Conservation (phyloP, 345 rosid genomes). For the Heritiera littoralis region DNA sequence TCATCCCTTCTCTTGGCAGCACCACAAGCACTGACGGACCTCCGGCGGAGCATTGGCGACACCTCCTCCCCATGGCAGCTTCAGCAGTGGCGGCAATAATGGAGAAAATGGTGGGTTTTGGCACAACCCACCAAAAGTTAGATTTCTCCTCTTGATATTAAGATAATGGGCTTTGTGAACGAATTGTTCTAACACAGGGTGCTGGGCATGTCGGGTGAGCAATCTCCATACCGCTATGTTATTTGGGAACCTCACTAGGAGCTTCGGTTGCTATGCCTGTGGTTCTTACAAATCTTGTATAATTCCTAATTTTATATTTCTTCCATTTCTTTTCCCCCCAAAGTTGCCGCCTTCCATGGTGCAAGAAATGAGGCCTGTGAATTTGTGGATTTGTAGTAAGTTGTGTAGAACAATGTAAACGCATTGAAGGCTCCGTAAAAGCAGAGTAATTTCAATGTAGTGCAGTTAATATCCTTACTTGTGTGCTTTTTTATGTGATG, state of each 20-base stretch:
- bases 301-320: slow-evolving; percentile 12
- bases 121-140: no score
- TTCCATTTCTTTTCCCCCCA: slow-evolving; percentile 24
- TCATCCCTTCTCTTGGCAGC: no score
- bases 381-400: slow-evolving; percentile 10
- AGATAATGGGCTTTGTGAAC: no score
- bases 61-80: no score
- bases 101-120: no score
- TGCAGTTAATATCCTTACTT: slow-evolving; percentile 18
- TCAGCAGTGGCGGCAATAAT: no score
- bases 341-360: slow-evolving; percentile 72
- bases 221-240: no score
- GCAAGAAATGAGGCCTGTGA: slow-evolving; percentile 46
- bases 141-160: no score
- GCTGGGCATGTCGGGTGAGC: no score
- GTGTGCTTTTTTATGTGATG: slow-evolving; percentile 29
- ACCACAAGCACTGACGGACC: no score
- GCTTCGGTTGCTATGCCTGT: not conserved
- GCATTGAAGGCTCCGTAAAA: slow-evolving; percentile 26
- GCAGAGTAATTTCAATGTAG: slow-evolving; percentile 26
- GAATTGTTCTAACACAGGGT: no score
- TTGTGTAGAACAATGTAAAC: slow-evolving; percentile 35
- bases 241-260: slow-evolving; percentile 4
- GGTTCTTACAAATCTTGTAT: not conserved
- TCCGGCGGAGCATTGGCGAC: no score